Base-by-base conservation (phyloP, 2,329 filamentous ascomycete species). In the Kalmusia sp. region DNA sequence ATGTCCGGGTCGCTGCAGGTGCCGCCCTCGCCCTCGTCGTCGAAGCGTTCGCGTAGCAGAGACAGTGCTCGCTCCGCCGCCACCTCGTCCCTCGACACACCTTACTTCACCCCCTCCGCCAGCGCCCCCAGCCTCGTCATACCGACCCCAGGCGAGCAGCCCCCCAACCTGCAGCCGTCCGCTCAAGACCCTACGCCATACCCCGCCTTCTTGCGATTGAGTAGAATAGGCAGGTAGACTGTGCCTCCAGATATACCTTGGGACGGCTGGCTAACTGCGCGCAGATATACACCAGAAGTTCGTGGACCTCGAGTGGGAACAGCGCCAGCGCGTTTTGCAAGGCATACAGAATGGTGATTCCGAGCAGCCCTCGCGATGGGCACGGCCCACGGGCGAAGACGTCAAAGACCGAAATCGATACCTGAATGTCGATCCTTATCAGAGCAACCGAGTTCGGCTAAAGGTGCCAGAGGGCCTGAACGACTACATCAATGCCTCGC, bases 361-460 rank as follows among this genome's bases (percentile, higher is more conserved):
- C 38, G 77, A 82, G 43, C 75, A 80, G 19, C 70, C 75, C 11
- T 82, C 83, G 46, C 79, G 79, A 57, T 89, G 82, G 80, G 81
- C 85, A 3, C 80, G 87, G 49, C 81, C 89, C 44, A 76, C 76
- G 24, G 80, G 82, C 21, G 78, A 84, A 7, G 81, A 85, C 41
- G 78, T 85, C 58, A 80, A 80, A 54, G 72, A 76, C 30, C 84
- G 93, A 62, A 96, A 98, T 74, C 87, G 95, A 50, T 99, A 98
- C 76, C 74, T 82, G 49, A 96, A 98, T 69, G 91, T 99, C 58
- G 89, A 93, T 70, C 92, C 93, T 0, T 99, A 91, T 86, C 87
- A 89, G 57, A 87, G 90, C 70, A 96, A 96, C 68, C 87, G 95
- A 31, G 83, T 99, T 51, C 88, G 86, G 71, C 84, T 99, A 15